phyloP scores from a whole-genome alignment of 768 basidiomycete species.

The Termitomyces sp. region DNA sequence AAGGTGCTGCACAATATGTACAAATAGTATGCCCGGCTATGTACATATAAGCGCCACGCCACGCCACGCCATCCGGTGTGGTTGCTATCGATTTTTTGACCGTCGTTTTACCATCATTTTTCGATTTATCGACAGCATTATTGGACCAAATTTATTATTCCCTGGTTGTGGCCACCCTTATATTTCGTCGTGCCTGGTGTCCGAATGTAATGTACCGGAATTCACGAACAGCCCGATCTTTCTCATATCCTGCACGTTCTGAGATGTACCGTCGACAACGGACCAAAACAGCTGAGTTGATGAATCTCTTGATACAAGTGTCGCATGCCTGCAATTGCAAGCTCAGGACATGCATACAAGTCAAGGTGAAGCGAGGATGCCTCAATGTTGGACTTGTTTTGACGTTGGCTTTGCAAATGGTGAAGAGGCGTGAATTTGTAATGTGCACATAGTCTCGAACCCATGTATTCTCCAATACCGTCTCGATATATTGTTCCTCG shows the following conservation, averaged over 20 bases:
- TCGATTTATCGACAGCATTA: neutral
- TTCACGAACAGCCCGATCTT: neutral
- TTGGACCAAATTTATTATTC: neutral
- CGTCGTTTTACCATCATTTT: neutral
- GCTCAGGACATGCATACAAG: neutral
- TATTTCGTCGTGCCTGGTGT: neutral
- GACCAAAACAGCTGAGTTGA: neutral
- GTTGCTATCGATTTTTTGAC: neutral
- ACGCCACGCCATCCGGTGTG: neutral
- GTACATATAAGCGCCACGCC: conserved; percentile 1
- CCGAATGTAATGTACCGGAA: neutral
- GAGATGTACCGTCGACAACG: neutral
- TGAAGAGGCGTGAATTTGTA: neutral
- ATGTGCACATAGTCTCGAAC: neutral
- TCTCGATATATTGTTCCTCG: neutral
- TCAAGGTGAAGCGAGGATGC: neutral
- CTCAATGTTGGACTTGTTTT: neutral
- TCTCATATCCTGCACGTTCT: neutral
- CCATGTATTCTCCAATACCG: neutral
- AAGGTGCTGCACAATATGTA: conserved; percentile 17
- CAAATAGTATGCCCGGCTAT: conserved; percentile 19
- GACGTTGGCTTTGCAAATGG: neutral
- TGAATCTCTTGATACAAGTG: neutral
- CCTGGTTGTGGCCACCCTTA: neutral
- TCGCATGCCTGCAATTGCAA: neutral